A percentile compares a stretch with the other conserved stretches of the same genome.
phyloP scores from a whole-genome alignment of 148 eudicot genomes.

The Cornus suecica region DNA sequence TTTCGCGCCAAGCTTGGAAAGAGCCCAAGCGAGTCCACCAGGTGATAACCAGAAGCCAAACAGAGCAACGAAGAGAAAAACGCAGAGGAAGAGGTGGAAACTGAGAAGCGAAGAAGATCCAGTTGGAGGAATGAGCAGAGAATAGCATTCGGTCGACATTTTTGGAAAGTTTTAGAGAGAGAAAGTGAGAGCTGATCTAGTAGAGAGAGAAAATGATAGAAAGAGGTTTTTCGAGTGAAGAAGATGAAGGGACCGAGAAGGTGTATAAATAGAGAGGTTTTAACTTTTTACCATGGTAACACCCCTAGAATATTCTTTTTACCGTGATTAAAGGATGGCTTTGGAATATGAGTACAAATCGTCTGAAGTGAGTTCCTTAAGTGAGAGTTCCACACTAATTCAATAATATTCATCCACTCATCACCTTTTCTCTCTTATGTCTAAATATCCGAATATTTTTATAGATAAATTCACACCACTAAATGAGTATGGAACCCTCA shows the following conservation, averaged over 20 bases:
- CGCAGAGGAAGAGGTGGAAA: constrained; percentile 20
- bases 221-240: too few species aligned
- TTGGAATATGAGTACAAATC: too few species aligned
- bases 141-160: constrained; percentile 27
- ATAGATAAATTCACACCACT: too few species aligned
- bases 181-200: not conserved
- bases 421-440: too few species aligned
- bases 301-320: too few species aligned
- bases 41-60: constrained; percentile 54
- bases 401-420: too few species aligned
- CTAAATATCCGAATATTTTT: too few species aligned
- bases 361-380: too few species aligned
- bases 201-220: not conserved
- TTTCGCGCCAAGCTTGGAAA: constrained; percentile 19
- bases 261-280: constrained; percentile 14
- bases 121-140: constrained; percentile 12
- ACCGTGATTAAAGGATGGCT: too few species aligned
- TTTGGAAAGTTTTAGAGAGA: not conserved
- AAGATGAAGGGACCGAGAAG: constrained; percentile 20
- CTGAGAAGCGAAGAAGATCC: constrained; percentile 13
- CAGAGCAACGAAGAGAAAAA: constrained; percentile 26
- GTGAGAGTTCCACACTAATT: too few species aligned
- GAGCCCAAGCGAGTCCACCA: constrained; percentile 82
- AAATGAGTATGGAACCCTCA: too few species aligned
- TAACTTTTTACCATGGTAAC: too few species aligned